phyloP scores from a whole-genome alignment of 805 yeast species.

The Lachancea kluyveri region DNA sequence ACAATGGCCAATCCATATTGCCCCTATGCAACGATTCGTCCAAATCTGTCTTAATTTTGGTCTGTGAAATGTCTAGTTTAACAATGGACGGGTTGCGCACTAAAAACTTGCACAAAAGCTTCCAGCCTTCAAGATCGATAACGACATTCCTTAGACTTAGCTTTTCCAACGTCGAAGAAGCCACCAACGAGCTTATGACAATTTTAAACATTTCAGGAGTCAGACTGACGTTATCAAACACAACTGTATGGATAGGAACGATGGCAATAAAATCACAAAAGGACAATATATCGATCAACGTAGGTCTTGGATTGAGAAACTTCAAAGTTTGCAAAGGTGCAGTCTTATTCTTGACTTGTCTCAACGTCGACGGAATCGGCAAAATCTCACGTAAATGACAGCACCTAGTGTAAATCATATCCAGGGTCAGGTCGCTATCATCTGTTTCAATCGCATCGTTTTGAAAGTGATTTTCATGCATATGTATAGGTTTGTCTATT shows the following conservation, averaged over 20 bases:
- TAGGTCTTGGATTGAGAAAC: constrained; percentile 81
- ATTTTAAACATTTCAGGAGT: constrained; percentile 72
- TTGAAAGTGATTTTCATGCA: constrained; percentile 51
- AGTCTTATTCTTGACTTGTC: constrained; percentile 71
- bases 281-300: constrained; percentile 79
- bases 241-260: constrained; percentile 70
- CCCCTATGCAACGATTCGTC: constrained; percentile 44
- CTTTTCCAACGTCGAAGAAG: constrained; percentile 62
- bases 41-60: constrained; percentile 35
- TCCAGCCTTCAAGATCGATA: constrained; percentile 71
- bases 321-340: constrained; percentile 69
- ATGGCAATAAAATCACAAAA: constrained; percentile 84
- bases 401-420: constrained; percentile 80
- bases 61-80: constrained; percentile 67
- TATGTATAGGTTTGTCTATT: constrained; percentile 68
- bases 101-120: constrained; percentile 66
- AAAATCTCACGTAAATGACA: constrained; percentile 87
- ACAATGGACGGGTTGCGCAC: constrained; percentile 52
- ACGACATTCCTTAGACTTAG: constrained; percentile 74
- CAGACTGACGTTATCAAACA: constrained; percentile 73
- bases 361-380: constrained; percentile 85
- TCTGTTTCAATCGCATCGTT: constrained; percentile 21
- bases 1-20: constrained; percentile 76
- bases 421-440: constrained; percentile 35
- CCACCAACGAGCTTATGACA: constrained; percentile 61